These are phyloP conservation scores for Wickerhamiella brachini DNA, from an alignment of 805 yeast genomes.

Conservation along the genomic window DNA sequence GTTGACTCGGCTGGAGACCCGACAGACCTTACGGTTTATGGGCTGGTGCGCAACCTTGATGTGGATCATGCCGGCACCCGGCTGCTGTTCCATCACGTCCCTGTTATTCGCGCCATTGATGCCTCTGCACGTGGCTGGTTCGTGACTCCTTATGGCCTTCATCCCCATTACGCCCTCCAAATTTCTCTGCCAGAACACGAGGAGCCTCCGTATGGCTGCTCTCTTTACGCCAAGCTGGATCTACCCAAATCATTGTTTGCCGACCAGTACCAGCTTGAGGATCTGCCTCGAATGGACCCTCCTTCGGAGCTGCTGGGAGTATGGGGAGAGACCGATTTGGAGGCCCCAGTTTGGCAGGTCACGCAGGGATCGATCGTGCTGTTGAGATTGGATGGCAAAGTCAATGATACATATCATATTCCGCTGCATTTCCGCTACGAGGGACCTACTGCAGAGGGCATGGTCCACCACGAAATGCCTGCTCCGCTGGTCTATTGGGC, in stretches of 20 bases:
- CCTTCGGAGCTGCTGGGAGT: slow-evolving; percentile 26
- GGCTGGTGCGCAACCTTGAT: slow-evolving; percentile 10
- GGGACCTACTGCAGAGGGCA: slow-evolving; percentile 23
- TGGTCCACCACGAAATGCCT: slow-evolving; percentile 19
- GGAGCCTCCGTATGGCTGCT: slow-evolving; percentile 26
- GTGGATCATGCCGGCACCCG: slow-evolving; percentile 1
- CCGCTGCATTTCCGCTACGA: slow-evolving; percentile 42
- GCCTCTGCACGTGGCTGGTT: slow-evolving; percentile 1
- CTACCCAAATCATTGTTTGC: slow-evolving; percentile 36
- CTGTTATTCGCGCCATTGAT: slow-evolving; percentile 4
- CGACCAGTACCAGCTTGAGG: slow-evolving; percentile 40
- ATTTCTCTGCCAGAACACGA: slow-evolving; percentile 4
- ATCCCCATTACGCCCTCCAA: slow-evolving; percentile 8
- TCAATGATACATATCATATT: slow-evolving; percentile 23
- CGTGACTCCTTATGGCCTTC: slow-evolving; percentile 17
- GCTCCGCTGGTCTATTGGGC: slow-evolving; percentile 38
- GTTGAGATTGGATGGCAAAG: slow-evolving; percentile 18
- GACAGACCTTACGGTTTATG: slow-evolving; percentile 4
- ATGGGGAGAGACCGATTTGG: slow-evolving; percentile 46
- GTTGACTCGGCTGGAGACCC: slow-evolving; percentile 1
- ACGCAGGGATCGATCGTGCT: slow-evolving; percentile 37
- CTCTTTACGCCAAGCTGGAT: slow-evolving; percentile 30
- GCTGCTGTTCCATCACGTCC: slow-evolving; percentile 14
- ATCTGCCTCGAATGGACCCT: slow-evolving; percentile 17
- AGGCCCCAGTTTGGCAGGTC: slow-evolving; percentile 38